Percentiles rank a stretch among this genome's conserved stretches.
phyloP scores from a whole-genome alignment of 805 yeast species.

The Komagataella ulmi region DNA sequence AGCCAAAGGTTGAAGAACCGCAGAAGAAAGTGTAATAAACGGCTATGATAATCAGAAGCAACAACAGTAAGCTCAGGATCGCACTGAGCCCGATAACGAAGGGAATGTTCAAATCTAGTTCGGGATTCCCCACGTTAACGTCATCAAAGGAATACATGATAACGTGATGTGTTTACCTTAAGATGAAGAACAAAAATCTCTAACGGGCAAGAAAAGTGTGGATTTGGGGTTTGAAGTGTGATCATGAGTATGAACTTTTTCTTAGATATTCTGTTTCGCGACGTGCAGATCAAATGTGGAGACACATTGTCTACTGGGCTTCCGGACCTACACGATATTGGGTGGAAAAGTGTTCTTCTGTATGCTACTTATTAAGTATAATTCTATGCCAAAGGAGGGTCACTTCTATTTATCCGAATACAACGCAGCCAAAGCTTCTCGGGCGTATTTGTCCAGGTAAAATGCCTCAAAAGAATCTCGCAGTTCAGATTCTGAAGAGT shows the following conservation, averaged over 20 bases:
- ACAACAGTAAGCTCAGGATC: constrained; percentile 11
- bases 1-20: constrained; percentile 4
- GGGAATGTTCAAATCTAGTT: constrained; percentile 6
- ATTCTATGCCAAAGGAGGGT: background rate
- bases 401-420: background rate
- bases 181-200: background rate
- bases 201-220: background rate
- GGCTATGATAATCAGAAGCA: constrained; percentile 11
- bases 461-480: background rate
- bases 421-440: background rate
- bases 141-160: background rate
- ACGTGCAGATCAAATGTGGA: background rate
- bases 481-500: background rate
- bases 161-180: background rate
- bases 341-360: too few species aligned
- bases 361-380: too few species aligned
- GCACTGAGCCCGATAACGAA: constrained; percentile 11
- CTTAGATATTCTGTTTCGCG: background rate
- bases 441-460: background rate
- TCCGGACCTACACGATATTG: background rate
- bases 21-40: constrained; percentile 14
- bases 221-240: background rate
- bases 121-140: constrained; percentile 2
- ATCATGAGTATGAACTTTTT: background rate
- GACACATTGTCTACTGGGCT: background rate